Evolutionary conservation across 176 grass and related monocot genomes (phyloP).

Genomic region (Oryza brachyantha): DNA sequence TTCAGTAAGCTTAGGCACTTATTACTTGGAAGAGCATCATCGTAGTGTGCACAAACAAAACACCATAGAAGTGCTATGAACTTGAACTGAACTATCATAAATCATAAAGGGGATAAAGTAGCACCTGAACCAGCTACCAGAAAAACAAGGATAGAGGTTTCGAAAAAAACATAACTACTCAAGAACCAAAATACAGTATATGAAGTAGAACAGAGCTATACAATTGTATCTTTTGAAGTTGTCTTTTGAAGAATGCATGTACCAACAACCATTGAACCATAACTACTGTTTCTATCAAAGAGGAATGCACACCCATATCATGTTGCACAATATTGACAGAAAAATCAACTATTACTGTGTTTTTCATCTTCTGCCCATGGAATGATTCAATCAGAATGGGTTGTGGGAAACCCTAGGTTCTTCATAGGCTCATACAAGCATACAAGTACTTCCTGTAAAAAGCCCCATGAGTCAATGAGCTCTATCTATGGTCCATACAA

Average conservation of each 20-base stretch:
- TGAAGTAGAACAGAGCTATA: not conserved
- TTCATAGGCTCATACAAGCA: slow-evolving; percentile 9
- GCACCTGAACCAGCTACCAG: not conserved
- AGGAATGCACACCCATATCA: not conserved
- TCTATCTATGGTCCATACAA: not conserved
- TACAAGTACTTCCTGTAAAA: slow-evolving; percentile 1
- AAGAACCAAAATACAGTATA: not conserved
- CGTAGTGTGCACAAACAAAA: not conserved
- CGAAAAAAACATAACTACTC: not conserved
- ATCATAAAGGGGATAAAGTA: not conserved
- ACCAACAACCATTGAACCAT: not conserved
- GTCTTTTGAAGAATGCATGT: slow-evolving; percentile 12
- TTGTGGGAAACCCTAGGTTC: not conserved
- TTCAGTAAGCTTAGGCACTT: not conserved
- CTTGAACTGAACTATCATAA: not conserved
- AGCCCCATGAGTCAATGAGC: not conserved
- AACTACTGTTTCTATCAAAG: slow-evolving; percentile 1
- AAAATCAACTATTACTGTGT: slow-evolving; percentile 6
- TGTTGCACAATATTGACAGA: not conserved
- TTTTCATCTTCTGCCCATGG: slow-evolving; percentile 3
- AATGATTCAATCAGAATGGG: not conserved
- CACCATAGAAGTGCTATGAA: not conserved
- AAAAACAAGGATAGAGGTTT: slow-evolving; percentile 5
- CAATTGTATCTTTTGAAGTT: not conserved
- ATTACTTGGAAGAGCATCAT: not conserved